These are phyloP conservation scores for Candida sonorensis DNA, from an alignment of 805 yeast genomes.

Conservation along the genomic window DNA sequence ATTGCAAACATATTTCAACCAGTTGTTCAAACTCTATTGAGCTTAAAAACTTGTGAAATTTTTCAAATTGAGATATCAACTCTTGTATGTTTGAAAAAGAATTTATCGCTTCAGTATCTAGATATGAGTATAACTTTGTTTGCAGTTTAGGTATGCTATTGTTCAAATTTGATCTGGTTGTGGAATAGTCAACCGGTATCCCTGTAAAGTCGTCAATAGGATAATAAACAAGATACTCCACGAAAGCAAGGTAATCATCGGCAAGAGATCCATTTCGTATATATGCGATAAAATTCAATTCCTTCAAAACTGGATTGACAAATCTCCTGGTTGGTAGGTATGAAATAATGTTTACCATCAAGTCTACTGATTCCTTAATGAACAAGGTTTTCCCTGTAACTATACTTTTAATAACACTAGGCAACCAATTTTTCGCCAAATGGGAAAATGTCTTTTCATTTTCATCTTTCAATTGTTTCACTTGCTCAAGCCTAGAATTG, in stretches of 20 bases:
- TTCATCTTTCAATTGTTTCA: too few species aligned
- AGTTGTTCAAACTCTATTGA: constrained; percentile 1
- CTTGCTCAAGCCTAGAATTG: constrained; percentile 13
- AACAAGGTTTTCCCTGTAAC: constrained; percentile 5
- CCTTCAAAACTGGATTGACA: constrained; percentile 25
- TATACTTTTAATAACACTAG: constrained; percentile 11
- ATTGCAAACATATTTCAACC: constrained; percentile 1
- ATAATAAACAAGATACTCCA: constrained; percentile 25
- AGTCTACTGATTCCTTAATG: constrained; percentile 11
- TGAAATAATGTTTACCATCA: constrained; percentile 27
- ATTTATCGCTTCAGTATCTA: constrained; percentile 1
- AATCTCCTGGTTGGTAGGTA: constrained; percentile 36
- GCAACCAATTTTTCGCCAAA: constrained; percentile 24
- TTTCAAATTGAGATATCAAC: constrained; percentile 1
- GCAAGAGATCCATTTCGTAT: not conserved
- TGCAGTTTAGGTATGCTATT: constrained; percentile 1
- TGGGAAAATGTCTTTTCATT: constrained; percentile 10
- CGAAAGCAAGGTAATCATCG: constrained; percentile 2
- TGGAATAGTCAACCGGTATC: constrained; percentile 12
- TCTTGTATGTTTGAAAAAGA: constrained; percentile 4
- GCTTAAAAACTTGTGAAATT: constrained; percentile 1
- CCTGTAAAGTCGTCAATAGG: constrained; percentile 40
- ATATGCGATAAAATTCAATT: constrained; percentile 17
- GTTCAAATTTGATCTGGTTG: constrained; percentile 1
- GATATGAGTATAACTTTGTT: not conserved